These are phyloP conservation scores for Leccinum subgranulosum DNA, from an alignment of 768 basidiomycete species.

Conservation along the genomic window DNA sequence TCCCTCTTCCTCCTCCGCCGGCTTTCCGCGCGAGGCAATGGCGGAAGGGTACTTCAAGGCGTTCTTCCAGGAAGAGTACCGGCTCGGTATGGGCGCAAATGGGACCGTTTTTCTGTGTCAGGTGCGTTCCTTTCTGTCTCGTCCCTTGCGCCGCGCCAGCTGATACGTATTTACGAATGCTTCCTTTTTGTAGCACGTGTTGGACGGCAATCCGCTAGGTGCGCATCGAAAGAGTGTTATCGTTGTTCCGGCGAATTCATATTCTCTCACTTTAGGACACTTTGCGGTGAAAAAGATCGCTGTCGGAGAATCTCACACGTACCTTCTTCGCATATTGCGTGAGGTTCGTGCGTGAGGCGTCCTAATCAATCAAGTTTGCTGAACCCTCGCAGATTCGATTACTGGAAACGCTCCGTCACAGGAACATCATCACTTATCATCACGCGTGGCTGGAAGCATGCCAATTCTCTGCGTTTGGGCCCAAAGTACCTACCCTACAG, in stretches of 20 bases:
- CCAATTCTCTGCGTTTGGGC: constrained; percentile 87
- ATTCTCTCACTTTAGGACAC: constrained; percentile 44
- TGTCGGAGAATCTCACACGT: constrained; percentile 85
- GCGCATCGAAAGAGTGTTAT: background rate
- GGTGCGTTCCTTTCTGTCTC: constrained; percentile 38
- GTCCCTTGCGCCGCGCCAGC: background rate
- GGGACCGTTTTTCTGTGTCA: constrained; percentile 88
- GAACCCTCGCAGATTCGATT: constrained; percentile 63
- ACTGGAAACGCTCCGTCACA: constrained; percentile 82
- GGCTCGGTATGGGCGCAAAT: constrained; percentile 93
- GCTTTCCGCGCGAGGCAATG: constrained; percentile 68
- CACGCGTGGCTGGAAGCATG: constrained; percentile 90
- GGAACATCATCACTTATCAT: constrained; percentile 93
- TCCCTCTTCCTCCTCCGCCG: background rate
- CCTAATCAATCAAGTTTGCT: background rate
- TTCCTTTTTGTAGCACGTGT: constrained; percentile 55
- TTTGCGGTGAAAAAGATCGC: constrained; percentile 98
- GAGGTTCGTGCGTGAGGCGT: constrained; percentile 47
- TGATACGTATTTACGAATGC: background rate
- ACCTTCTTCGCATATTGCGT: constrained; percentile 76
- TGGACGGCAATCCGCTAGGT: constrained; percentile 87
- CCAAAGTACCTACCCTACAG: constrained; percentile 85
- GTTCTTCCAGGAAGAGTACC: constrained; percentile 88
- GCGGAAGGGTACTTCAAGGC: constrained; percentile 91
- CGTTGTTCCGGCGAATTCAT: background rate